Base-by-base conservation (phyloP, 2,329 filamentous ascomycete genomes). In the Trichoderma asperellum region DNA sequence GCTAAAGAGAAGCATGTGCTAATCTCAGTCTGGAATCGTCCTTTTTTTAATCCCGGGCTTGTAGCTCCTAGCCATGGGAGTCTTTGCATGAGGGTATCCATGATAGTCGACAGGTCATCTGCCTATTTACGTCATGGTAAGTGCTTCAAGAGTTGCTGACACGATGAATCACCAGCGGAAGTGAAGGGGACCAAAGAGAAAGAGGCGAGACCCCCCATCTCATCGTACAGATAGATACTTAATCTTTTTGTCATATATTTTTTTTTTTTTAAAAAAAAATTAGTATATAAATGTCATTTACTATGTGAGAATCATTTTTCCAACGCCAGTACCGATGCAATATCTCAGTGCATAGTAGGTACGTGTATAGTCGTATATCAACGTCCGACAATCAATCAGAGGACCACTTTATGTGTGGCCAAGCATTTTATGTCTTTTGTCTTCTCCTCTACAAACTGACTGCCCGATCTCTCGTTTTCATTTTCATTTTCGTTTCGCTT, bases 1-100 rank as follows among this genome's bases (percentile, higher is more conserved):
- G 59, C 59, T 49, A 49, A 24, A 49, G 47, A 12, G 47, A 49
- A 43, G 24, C 7, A 55, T 14, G 12, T 14, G 29, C 53, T 56
- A 56, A 56, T n/a, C 53, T 29, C 18, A 32, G 27, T 34, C 53
- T 34, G 53, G 53, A 56, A 56, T 32, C 53, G 53, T n/a, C 11
- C 34, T 16, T 7, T 5, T 5, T 24, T 37, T 3, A 34, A 49
- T 16, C 59, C 47, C 29, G 21, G 52, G 60, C 32, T 29, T 63
- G 47, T 34, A 63, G 60, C 60, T 61, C 58, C 27, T 18, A 35
- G 57, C 35, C 43, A 47, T 53, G 47, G 34, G 60, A 53, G 35
- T 63, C 47, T 24, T 24, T 63, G 60, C 60, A 63, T 53, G 47
- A 55, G 60, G 47, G 60, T 34, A 29, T 61, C 58, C 58, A 61